Evolutionary conservation across 2,329 filamentous ascomycete species (phyloP).

Genomic region (Diaporthe sp.): DNA sequence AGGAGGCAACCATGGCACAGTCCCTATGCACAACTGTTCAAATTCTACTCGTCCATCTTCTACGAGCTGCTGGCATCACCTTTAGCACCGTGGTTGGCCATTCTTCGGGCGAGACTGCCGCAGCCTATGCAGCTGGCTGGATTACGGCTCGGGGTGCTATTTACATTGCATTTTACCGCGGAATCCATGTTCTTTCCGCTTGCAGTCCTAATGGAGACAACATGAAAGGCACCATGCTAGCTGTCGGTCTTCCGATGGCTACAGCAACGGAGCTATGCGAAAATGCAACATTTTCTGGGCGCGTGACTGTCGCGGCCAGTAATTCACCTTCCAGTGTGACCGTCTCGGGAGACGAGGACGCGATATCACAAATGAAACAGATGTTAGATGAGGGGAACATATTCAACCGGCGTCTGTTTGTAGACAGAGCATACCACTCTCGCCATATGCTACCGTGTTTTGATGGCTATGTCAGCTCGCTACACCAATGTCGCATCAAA

Average conservation of each 20-base stretch:
- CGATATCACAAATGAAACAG: conserved; percentile 46
- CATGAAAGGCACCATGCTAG: conserved; percentile 27
- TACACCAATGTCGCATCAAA: neutral
- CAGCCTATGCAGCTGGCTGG: conserved; percentile 27
- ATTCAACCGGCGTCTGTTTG: conserved; percentile 51
- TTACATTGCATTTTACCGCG: conserved; percentile 46
- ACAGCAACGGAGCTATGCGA: conserved; percentile 41
- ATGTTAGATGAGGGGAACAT: conserved; percentile 46
- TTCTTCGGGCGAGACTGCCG: conserved; percentile 43
- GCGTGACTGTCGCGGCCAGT: conserved; percentile 45
- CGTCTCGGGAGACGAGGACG: conserved; percentile 47
- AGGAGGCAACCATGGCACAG: conserved; percentile 28
- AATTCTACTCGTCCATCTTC: conserved; percentile 53
- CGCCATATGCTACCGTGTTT: conserved; percentile 51
- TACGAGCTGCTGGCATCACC: conserved; percentile 44
- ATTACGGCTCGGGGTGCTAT: conserved; percentile 45
- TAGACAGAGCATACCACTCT: conserved; percentile 58
- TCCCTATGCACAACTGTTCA: conserved; percentile 56
- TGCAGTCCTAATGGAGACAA: neutral
- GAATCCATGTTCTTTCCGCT: neutral
- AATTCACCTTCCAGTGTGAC: conserved; percentile 50
- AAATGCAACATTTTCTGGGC: conserved; percentile 44
- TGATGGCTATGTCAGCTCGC: conserved; percentile 33
- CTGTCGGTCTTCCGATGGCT: neutral
- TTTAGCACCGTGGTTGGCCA: conserved; percentile 48